phyloP scores from a whole-genome alignment of 176 grass and related monocot species.

The Elaeis guineensis region DNA sequence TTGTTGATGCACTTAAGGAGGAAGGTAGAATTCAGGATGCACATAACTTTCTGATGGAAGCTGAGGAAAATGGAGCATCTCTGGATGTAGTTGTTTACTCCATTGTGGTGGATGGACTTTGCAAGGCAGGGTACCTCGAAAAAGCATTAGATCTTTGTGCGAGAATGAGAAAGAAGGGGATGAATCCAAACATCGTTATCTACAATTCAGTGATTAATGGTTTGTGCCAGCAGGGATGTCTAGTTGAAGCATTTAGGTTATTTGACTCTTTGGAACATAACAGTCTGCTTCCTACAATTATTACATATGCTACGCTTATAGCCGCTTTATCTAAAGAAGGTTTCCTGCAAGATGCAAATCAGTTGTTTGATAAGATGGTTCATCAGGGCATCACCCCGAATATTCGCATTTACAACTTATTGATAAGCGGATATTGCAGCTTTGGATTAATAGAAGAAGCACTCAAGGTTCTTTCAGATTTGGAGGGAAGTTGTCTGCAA shows the following conservation, averaged over 20 bases:
- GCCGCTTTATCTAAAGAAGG: constrained; percentile 86
- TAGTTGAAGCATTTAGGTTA: constrained; percentile 77
- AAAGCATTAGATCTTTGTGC: constrained; percentile 74
- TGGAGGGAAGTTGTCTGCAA: constrained; percentile 42
- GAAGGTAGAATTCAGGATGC: constrained; percentile 68
- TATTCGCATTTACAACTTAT: constrained; percentile 51
- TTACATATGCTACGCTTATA: constrained; percentile 72
- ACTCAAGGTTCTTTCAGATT: constrained; percentile 44
- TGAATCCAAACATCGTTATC: constrained; percentile 53
- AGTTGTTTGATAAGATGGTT: constrained; percentile 67
- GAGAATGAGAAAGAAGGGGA: constrained; percentile 57
- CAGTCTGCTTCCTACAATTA: constrained; percentile 40
- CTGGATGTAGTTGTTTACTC: constrained; percentile 55
- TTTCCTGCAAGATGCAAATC: constrained; percentile 57
- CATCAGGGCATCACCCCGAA: constrained; percentile 53
- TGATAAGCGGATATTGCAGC: constrained; percentile 74
- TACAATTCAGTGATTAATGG: constrained; percentile 79
- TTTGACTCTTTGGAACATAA: constrained; percentile 68
- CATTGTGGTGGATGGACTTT: constrained; percentile 71
- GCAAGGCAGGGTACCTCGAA: constrained; percentile 64
- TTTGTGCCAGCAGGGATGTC: constrained; percentile 78
- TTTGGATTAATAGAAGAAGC: constrained; percentile 62
- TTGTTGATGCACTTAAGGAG: constrained; percentile 49
- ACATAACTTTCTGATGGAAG: constrained; percentile 49
- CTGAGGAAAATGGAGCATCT: constrained; percentile 43